Evolutionary conservation across 2,329 filamentous ascomycete species (phyloP).

Genomic region (Aspergillus chevalieri): DNA sequence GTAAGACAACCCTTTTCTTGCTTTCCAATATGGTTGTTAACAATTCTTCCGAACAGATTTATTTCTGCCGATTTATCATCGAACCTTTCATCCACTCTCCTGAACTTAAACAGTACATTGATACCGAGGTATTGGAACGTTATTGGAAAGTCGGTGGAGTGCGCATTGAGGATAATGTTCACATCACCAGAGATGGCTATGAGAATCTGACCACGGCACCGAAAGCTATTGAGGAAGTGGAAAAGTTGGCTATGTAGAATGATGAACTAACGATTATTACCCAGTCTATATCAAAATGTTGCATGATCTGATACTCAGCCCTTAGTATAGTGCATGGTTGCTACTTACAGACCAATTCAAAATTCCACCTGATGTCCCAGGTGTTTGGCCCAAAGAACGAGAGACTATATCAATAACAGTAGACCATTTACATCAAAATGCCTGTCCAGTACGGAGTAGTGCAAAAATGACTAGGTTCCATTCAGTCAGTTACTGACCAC

Average conservation of each 20-base stretch:
- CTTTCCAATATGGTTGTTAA: slow-evolving; percentile 1
- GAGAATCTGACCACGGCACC: slow-evolving; percentile 80
- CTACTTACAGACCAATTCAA: too few relatives aligned
- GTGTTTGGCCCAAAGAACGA: too few relatives aligned
- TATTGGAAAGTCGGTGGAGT: slow-evolving; percentile 91
- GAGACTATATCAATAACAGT: too few relatives aligned
- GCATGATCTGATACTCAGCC: too few relatives aligned
- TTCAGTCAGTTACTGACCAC: slow-evolving; percentile 14
- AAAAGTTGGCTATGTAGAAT: slow-evolving; percentile 38
- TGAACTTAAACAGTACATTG: slow-evolving; percentile 68
- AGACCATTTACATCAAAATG: too few relatives aligned
- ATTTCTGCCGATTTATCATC: slow-evolving; percentile 88
- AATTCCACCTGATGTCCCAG: too few relatives aligned
- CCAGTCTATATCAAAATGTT: too few relatives aligned
- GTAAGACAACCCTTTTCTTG: slow-evolving; percentile 42
- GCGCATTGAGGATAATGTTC: slow-evolving; percentile 84
- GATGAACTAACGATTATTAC: not conserved
- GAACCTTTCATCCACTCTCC: slow-evolving; percentile 69
- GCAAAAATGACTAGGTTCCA: too few relatives aligned
- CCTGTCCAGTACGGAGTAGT: too few relatives aligned
- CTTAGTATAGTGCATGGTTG: too few relatives aligned
- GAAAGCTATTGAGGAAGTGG: slow-evolving; percentile 63
- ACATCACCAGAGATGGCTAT: slow-evolving; percentile 69
- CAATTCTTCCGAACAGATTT: slow-evolving; percentile 49
- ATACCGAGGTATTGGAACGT: slow-evolving; percentile 62